Conservation (phyloP, 805 yeast genomes). For the Candida adriatica region DNA sequence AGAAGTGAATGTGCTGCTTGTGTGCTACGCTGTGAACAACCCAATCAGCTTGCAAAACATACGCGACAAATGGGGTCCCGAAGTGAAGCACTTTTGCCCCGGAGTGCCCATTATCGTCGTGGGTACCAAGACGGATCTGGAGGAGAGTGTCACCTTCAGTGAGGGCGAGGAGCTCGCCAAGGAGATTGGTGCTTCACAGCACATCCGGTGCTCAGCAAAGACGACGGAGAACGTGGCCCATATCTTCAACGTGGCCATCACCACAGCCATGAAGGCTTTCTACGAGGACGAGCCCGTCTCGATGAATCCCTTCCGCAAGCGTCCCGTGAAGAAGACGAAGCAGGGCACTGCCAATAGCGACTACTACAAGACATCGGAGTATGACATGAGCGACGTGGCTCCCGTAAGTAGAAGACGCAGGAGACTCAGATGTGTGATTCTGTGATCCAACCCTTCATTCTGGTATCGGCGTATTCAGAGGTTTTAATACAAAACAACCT, state of each 20-base stretch:
- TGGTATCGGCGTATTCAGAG: background rate
- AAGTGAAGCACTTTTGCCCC: constrained; percentile 76
- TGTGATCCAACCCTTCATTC: constrained; percentile 1
- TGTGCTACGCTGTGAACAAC: constrained; percentile 69
- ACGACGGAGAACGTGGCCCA: constrained; percentile 56
- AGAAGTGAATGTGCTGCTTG: constrained; percentile 65
- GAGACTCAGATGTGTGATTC: constrained; percentile 6
- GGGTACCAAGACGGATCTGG: constrained; percentile 75
- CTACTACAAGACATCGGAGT: constrained; percentile 14
- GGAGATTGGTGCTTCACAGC: constrained; percentile 61
- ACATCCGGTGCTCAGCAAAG: constrained; percentile 76
- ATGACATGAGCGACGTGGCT: constrained; percentile 7
- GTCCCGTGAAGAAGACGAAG: constrained; percentile 2
- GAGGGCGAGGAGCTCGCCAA: constrained; percentile 37
- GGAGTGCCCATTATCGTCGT: constrained; percentile 70
- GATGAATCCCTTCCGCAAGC: constrained; percentile 9
- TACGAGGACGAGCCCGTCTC: constrained; percentile 6
- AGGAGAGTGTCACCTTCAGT: constrained; percentile 33
- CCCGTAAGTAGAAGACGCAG: constrained; percentile 2
- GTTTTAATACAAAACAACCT: too few relatives aligned
- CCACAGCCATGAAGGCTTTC: constrained; percentile 18
- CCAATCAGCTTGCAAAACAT: constrained; percentile 62
- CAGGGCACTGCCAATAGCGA: constrained; percentile 6
- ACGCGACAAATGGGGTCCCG: constrained; percentile 82
- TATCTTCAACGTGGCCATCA: constrained; percentile 57